Evolutionary conservation across 2,329 filamentous ascomycete species (phyloP), one percentile per base, ranked within the genome.

Genomic region (Furcasterigmium furcatum): DNA sequence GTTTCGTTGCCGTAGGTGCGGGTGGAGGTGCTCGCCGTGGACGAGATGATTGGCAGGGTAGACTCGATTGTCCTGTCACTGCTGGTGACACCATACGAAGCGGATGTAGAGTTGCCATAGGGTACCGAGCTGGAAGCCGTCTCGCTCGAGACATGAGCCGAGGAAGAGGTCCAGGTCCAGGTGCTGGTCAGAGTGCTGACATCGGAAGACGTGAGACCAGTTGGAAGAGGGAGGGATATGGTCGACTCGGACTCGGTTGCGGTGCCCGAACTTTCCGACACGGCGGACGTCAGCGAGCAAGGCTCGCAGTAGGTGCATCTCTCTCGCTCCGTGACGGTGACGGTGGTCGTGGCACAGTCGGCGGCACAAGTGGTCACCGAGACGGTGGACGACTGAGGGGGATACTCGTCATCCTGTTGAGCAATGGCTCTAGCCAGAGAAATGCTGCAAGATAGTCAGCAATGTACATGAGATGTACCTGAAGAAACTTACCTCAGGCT

Each of bases 251-350:
- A n/a, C n/a, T n/a, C n/a, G n/a, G n/a, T n/a, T n/a, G n/a, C 12
- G 19, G 40, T 42, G 29, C 13, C 21, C 12, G 12, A 18, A 19
- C 24, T 42, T 13, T 30, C 19, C 8, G 40, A 30, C 21, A 22
- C 13, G 38, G 18, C 32, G 10, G 45, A 50, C 4, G 51, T 49
- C 24, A 53, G 57, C 41, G 52, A 58, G 9, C 56, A 56, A 4
- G 57, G 49, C 2, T 58, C 56, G 36, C 60, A 68, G 9, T 49
- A 57, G 1, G 56, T 59, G 20, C 60, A 51, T 3, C 63, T 64
- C 35, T 51, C 40, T 2, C 63, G 64, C 38, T 52, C 40, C 7
- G 53, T 56, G 44, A 65, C 56, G 9, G 65, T 67, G 7, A 62
- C 48, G 3, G 62, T 61, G 4, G 49, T 49, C 16, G 45, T 48